phyloP scores from a whole-genome alignment of 2,329 filamentous ascomycete genomes.

The Scolecobasidium constrictum region DNA sequence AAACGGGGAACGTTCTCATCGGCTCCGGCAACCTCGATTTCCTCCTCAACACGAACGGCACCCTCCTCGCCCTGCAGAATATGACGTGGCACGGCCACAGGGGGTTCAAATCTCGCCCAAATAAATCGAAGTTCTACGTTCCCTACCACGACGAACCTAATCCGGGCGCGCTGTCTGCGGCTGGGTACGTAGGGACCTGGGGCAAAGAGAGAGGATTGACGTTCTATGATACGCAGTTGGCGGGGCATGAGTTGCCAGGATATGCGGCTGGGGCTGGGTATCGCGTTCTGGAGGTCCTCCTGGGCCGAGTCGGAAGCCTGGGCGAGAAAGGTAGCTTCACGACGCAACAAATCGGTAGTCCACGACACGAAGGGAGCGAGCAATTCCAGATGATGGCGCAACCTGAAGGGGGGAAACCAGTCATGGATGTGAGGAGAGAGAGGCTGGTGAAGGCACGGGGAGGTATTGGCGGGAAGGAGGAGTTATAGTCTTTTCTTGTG shows the following conservation, averaged over 20 bases:
- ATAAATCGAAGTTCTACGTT: slow-evolving; percentile 25
- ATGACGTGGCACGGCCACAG: slow-evolving; percentile 41
- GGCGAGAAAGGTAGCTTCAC: slow-evolving; percentile 3
- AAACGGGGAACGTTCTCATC: slow-evolving; percentile 41
- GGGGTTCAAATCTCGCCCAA: slow-evolving; percentile 33
- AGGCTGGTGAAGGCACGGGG: too few relatives aligned
- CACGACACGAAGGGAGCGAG: too few relatives aligned
- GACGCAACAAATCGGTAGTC: slow-evolving; percentile 1
- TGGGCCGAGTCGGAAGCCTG: slow-evolving; percentile 18
- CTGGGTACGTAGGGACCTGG: slow-evolving; percentile 31
- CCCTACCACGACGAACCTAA: slow-evolving; percentile 35
- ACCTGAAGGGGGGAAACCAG: too few relatives aligned
- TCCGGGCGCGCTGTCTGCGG: slow-evolving; percentile 26
- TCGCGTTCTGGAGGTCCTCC: slow-evolving; percentile 30
- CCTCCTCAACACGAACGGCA: slow-evolving; percentile 39
- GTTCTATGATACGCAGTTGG: slow-evolving; percentile 31
- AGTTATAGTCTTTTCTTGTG: too few relatives aligned
- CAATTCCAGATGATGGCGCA: too few relatives aligned
- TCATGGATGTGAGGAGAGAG: too few relatives aligned
- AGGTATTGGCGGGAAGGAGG: too few relatives aligned
- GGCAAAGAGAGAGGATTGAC: slow-evolving; percentile 33
- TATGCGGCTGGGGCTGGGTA: slow-evolving; percentile 32
- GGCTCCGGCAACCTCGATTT: slow-evolving; percentile 38
- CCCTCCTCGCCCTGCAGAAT: slow-evolving; percentile 41
- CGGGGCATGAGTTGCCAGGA: slow-evolving; percentile 32